Conservation (phyloP, 108 stramenopile species). For the Cyclostephanos tholiformis region DNA sequence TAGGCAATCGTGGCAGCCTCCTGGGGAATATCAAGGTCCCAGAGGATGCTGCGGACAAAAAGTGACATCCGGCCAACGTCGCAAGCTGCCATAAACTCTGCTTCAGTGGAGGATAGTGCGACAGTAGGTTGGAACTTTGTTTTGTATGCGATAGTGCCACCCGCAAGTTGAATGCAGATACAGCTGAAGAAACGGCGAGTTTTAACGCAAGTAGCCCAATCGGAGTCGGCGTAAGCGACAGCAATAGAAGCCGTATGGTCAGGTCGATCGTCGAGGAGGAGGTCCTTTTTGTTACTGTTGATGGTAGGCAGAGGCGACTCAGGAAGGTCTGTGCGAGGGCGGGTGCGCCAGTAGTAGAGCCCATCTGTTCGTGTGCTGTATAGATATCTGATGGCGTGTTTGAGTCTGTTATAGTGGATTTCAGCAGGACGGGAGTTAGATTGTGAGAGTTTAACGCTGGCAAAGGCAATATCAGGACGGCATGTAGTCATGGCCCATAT, state of each 20-base stretch:
- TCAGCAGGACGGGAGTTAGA: slow-evolving; percentile 3
- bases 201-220: too few relatives aligned
- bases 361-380: slow-evolving; percentile 11
- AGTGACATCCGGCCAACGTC: slow-evolving; percentile 39
- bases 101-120: too few relatives aligned
- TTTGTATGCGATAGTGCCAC: too few relatives aligned
- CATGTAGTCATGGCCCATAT: slow-evolving; percentile 5
- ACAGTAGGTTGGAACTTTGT: background rate
- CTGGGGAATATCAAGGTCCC: slow-evolving; percentile 32
- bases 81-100: background rate
- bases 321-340: slow-evolving; percentile 7
- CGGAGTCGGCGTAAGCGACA: too few relatives aligned
- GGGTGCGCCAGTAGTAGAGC: slow-evolving; percentile 24
- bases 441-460: too few relatives aligned
- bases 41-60: slow-evolving; percentile 35
- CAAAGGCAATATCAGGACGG: too few relatives aligned
- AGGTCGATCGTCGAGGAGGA: background rate
- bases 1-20: too few relatives aligned
- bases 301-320: slow-evolving; percentile 2
- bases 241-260: background rate
- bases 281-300: background rate
- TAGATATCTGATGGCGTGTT: slow-evolving; percentile 3
- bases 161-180: slow-evolving; percentile 16
- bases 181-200: slow-evolving; percentile 13
- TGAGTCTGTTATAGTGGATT: slow-evolving; percentile 5